Conservation (phyloP, 345 rosid genomes). For the Heritiera fomes region DNA sequence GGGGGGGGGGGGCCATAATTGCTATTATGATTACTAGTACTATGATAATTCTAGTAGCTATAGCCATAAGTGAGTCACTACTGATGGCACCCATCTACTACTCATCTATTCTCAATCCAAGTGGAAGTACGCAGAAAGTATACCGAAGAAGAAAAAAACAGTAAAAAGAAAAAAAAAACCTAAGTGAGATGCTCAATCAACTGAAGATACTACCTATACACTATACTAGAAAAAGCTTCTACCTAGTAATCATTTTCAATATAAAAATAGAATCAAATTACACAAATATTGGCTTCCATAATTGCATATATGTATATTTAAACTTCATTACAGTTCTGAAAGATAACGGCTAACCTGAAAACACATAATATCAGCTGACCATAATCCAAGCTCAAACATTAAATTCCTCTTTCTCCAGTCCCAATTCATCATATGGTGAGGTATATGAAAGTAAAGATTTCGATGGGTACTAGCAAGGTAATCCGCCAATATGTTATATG, state of each 20-base stretch:
- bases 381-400: constrained; percentile 78
- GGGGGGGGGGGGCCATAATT: background rate
- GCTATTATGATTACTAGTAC: background rate
- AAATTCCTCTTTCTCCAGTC: constrained; percentile 73
- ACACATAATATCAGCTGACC: constrained; percentile 97
- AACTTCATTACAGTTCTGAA: background rate
- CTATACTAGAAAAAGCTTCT: background rate
- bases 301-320: background rate
- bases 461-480: constrained; percentile 81
- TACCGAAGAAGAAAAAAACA: background rate
- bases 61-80: background rate
- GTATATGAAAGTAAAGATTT: constrained; percentile 85
- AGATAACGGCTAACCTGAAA: constrained; percentile 59
- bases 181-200: background rate
- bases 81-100: background rate
- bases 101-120: background rate
- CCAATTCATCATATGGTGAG: constrained; percentile 74
- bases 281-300: background rate
- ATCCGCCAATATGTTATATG: constrained; percentile 92
- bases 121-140: background rate
- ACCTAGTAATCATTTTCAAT: background rate
- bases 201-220: background rate
- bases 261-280: background rate
- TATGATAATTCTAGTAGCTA: background rate
- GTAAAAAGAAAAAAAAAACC: background rate